Evolutionary conservation across 169 alveolate species (phyloP).

Genomic region (Plasmodium knowlesi): DNA sequence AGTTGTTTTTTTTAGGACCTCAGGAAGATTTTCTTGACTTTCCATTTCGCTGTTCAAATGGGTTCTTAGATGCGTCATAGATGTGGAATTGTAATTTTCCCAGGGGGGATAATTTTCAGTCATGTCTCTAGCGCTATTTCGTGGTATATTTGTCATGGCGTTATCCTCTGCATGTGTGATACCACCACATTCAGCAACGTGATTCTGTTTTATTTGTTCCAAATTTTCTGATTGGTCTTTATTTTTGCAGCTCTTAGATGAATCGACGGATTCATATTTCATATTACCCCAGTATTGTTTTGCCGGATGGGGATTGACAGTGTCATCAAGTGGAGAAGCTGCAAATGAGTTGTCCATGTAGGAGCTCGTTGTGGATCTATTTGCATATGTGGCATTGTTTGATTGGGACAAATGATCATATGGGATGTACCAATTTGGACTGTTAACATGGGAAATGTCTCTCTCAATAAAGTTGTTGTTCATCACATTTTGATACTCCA

Average conservation of each 20-base stretch:
- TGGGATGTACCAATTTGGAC: background rate
- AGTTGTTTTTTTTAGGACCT: background rate
- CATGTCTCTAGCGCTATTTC: background rate
- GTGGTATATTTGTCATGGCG: background rate
- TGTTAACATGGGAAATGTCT: background rate
- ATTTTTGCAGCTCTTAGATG: background rate
- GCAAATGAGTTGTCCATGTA: background rate
- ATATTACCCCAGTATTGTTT: background rate
- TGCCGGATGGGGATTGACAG: background rate
- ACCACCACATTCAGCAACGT: background rate
- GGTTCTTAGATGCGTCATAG: background rate
- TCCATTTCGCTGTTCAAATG: background rate
- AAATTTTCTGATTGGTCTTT: background rate
- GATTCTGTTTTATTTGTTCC: background rate
- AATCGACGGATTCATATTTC: background rate
- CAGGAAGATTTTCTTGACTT: background rate
- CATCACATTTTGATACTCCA: background rate
- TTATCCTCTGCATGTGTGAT: background rate
- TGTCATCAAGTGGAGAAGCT: background rate
- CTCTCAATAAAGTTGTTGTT: conserved; percentile 14
- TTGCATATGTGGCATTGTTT: background rate
- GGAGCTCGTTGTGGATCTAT: background rate
- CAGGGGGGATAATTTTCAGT: background rate
- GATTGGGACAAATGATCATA: background rate
- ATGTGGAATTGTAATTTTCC: background rate